These are phyloP conservation scores for Hypocrella siamensis DNA, from an alignment of 2,329 filamentous ascomycete species.

Conservation along the genomic window DNA sequence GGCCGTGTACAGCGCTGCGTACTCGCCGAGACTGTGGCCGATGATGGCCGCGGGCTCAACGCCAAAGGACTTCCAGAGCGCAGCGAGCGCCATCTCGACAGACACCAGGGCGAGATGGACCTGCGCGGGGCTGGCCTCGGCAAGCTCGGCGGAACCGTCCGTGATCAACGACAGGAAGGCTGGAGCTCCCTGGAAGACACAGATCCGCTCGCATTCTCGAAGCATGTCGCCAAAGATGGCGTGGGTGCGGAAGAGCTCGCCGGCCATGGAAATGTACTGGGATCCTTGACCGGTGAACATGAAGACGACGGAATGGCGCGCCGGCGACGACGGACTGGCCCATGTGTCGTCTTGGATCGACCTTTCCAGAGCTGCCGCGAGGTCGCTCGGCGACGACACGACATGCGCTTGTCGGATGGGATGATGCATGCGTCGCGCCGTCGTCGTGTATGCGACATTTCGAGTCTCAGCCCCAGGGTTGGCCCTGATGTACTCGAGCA, in stretches of 20 bases:
- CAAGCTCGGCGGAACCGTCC: slow-evolving; percentile 22
- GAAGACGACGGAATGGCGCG: no score
- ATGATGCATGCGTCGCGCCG: neutral
- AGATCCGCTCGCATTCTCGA: no score
- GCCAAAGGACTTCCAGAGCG: slow-evolving; percentile 20
- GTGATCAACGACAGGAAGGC: slow-evolving; percentile 18
- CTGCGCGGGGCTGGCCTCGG: slow-evolving; percentile 4
- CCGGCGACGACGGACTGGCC: no score
- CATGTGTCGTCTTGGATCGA: no score
- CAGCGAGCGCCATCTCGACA: slow-evolving; percentile 22
- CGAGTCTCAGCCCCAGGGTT: neutral
- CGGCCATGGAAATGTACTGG: no score
- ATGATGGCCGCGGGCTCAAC: slow-evolving; percentile 25
- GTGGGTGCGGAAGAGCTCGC: no score
- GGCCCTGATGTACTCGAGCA: neutral
- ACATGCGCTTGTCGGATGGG: neutral
- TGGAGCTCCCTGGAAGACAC: slow-evolving; percentile 15
- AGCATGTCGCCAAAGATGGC: no score
- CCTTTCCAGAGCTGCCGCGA: neutral
- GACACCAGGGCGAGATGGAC: slow-evolving; percentile 20
- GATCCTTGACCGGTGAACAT: no score
- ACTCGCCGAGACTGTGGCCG: slow-evolving; percentile 43
- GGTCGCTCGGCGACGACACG: neutral
- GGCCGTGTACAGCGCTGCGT: slow-evolving; percentile 42
- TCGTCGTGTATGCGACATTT: neutral